These are phyloP conservation scores for Acanthochlamys bracteata DNA, from an alignment of 106 monocot species.

Conservation along the genomic window DNA sequence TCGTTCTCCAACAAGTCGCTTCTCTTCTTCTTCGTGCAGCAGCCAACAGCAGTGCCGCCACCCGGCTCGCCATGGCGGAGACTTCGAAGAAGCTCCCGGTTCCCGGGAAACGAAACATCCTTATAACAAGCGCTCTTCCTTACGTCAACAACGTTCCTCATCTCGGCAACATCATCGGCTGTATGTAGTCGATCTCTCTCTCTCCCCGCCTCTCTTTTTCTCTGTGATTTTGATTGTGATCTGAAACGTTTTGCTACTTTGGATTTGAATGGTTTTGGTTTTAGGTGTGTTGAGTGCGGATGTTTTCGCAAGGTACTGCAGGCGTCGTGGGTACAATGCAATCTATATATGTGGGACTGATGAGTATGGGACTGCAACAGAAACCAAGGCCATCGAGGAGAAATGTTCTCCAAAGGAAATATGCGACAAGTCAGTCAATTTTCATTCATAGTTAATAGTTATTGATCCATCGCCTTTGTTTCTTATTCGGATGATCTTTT, in stretches of 20 bases:
- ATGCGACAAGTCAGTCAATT: conserved; percentile 71
- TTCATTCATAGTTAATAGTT: too few relatives aligned
- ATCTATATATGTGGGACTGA: conserved; percentile 93
- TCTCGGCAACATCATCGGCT: conserved; percentile 96
- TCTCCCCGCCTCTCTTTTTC: neutral
- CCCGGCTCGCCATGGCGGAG: conserved; percentile 3
- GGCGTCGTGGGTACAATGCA: conserved; percentile 68
- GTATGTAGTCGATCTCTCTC: conserved; percentile 29
- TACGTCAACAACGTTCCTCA: conserved; percentile 98
- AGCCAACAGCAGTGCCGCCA: neutral
- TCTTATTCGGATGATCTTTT: neutral
- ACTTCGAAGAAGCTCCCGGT: conserved; percentile 53
- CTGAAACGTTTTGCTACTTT: neutral
- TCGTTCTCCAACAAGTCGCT: too few relatives aligned
- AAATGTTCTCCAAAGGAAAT: conserved; percentile 95
- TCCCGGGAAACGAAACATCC: conserved; percentile 67
- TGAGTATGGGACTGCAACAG: conserved; percentile 92
- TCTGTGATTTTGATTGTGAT: neutral
- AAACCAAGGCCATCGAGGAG: conserved; percentile 96
- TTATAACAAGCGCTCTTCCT: conserved; percentile 90
- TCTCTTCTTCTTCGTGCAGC: neutral
- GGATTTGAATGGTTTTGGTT: neutral
- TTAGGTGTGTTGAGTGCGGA: conserved; percentile 93
- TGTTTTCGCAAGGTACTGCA: conserved; percentile 88
- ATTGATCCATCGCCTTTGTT: neutral